Conservation (phyloP, 176 grass and related monocot species). For the Oryza punctata region DNA sequence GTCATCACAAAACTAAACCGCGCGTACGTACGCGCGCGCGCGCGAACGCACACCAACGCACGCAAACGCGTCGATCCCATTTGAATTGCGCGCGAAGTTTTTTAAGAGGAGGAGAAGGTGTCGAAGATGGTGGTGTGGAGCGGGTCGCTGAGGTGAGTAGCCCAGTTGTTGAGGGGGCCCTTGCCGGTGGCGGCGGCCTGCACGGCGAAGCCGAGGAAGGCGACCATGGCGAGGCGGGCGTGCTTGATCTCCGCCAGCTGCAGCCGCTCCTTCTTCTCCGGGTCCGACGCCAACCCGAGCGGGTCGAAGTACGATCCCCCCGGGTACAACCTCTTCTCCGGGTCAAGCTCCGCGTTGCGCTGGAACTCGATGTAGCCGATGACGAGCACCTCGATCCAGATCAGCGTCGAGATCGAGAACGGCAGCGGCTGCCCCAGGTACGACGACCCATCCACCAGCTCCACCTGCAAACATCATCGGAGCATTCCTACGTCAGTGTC, state of each 20-base stretch:
- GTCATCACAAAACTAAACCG: constrained; percentile 61
- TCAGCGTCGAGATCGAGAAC: constrained; percentile 85
- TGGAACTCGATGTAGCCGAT: constrained; percentile 99
- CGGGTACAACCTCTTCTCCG: constrained; percentile 92
- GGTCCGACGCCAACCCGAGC: constrained; percentile 79
- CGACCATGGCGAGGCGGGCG: constrained; percentile 98
- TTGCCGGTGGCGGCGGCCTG: constrained; percentile 98
- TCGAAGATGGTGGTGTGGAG: constrained; percentile 99
- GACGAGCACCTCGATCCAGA: constrained; percentile 97
- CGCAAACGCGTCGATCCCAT: neutral
- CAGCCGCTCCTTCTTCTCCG: constrained; percentile 83
- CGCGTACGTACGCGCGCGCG: constrained; percentile 24
- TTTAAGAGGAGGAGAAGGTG: constrained; percentile 72
- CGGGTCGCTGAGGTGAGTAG: constrained; percentile 95
- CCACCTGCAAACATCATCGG: constrained; percentile 53
- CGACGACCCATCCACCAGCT: constrained; percentile 84
- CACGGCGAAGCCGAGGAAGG: constrained; percentile 88
- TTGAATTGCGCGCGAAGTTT: no score
- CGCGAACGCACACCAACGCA: neutral
- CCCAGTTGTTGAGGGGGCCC: constrained; percentile 99
- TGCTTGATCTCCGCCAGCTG: constrained; percentile 99
- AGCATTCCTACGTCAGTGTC: neutral
- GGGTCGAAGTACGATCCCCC: constrained; percentile 93
- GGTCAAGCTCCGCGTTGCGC: constrained; percentile 92
- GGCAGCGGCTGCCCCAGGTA: constrained; percentile 95